Evolutionary conservation across 768 basidiomycete genomes (phyloP), one percentile per base, ranked within the genome.

Genomic region (Leccinum disarticulatum): DNA sequence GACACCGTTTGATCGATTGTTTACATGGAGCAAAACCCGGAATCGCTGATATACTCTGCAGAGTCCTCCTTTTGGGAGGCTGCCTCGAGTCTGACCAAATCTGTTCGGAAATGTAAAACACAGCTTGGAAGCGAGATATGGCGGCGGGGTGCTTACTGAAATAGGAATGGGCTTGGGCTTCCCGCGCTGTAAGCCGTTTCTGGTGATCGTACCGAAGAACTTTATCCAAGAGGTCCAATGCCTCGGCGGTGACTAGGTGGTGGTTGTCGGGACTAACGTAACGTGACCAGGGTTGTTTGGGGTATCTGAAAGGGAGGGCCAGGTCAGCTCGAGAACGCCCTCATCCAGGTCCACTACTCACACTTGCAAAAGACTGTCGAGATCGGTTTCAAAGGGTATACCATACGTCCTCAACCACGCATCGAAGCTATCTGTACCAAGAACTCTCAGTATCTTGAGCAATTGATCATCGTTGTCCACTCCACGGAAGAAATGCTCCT

Each of bases 401-500:
- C 83, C 78, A 66, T 87, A 87, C 61, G 76, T 76, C 65, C 80
- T 79, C 66, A 86, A 70, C 69, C 88, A 89, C 14, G 73, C 66
- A 67, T 86, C 86, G 13, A 89, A 81, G 66, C 80, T 79, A 59
- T 87, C 87, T 0, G 87, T 88, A 8, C 88, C 87, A 53, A 90
- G 77, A 13, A 85, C 82, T 68, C 83, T 85, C 66, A 86, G 74
- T 54, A 90, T 88, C 72, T 83, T 87, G 59, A 88, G 81, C 52
- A 90, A 74, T 68, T 89, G 88, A 67, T 90, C 88, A 62, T 87
- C 81, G 65, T 89, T 89, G 71, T 89, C 87, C 19, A 81, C 81
- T 13, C 87, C 88, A 63, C 86, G 85, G 75, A 90, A 90, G 72
- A 89, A 87, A 63, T 87, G 87, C 64, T 90, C 88, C 67, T 82